Evolutionary conservation across 73 alveolate species (phyloP), one percentile per base, ranked within the genome.

Genomic region (Paramecium sexaurelia): DNA sequence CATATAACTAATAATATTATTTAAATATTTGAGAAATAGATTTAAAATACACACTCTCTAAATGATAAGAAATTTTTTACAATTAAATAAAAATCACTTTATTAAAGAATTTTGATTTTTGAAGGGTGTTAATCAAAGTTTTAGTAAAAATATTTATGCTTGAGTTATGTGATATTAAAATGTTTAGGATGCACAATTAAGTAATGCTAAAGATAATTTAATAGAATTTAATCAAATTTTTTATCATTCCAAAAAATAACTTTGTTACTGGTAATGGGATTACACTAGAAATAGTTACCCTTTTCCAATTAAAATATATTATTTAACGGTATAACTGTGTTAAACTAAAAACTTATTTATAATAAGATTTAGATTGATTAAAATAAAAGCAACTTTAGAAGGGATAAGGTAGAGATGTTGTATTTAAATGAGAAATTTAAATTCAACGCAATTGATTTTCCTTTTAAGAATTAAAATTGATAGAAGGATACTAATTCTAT

Each of bases 391-490:
- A n/a, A 61, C 5, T 11, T 61, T 10, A 3, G 20, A 39, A 88
- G 47, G 69, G 99, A 96, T 37, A 87, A 91, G 73, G 99, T 98
- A 45, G 98, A 96, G 43, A 87, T 96, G 43, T 87, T 96, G 78
- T 89, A 94, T 43, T 92, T 95, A 47, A 96, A 94, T 36, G 94
- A 94, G 20, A 94, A 94, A 57, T 97, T 98, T 57, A 98, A 96
- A 41, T 96, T 94, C 51, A 96, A 96, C 85, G 22, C 55, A 57
- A 36, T 89, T 5, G 85, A 82, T 7, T 86, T 94, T 33, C 85
- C 94, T 9, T 45, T 61, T 32, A 13, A 61, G 39, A 61, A 61
- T 32, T 61, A 24, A 0, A 61, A 61, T 61, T 61, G 26, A 13
- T 66, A 91, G 95, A 92, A 27, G 94, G 92, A 27, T 57, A 61